Evolutionary conservation across 1,139 yeast genomes (phyloP).

Genomic region (Saccharomycopsis phalli): DNA sequence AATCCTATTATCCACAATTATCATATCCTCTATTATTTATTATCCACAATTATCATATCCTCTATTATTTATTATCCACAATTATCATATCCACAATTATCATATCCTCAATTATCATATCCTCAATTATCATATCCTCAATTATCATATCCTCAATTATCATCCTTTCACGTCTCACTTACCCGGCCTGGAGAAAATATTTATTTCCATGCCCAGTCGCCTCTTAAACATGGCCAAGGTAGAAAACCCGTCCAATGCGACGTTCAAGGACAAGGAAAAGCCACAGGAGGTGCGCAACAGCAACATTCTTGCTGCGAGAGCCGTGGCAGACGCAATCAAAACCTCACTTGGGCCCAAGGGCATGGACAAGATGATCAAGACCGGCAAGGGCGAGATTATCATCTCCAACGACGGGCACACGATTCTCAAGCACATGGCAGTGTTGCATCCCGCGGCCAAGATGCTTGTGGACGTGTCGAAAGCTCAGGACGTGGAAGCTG

Average conservation of each 20-base stretch:
- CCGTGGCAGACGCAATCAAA: conserved; percentile 96
- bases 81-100: no score
- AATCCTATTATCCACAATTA: no score
- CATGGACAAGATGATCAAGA: conserved; percentile 98
- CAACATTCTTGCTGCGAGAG: conserved; percentile 91
- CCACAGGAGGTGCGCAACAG: conserved; percentile 95
- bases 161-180: no score
- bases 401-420: conserved; percentile 98
- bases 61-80: no score
- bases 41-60: no score
- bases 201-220: no score
- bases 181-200: no score
- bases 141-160: no score
- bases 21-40: no score
- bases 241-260: conserved; percentile 62
- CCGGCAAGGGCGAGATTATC: conserved; percentile 84
- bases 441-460: conserved; percentile 95
- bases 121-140: no score
- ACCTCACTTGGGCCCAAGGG: conserved; percentile 98
- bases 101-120: no score
- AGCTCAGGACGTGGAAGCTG: conserved; percentile 97
- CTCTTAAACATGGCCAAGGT: conserved; percentile 27
- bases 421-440: conserved; percentile 93
- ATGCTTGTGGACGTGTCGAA: conserved; percentile 97
- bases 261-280: conserved; percentile 90